These are phyloP conservation scores for Spergularia marina DNA, from an alignment of 148 eudicot species.

Conservation along the genomic window DNA sequence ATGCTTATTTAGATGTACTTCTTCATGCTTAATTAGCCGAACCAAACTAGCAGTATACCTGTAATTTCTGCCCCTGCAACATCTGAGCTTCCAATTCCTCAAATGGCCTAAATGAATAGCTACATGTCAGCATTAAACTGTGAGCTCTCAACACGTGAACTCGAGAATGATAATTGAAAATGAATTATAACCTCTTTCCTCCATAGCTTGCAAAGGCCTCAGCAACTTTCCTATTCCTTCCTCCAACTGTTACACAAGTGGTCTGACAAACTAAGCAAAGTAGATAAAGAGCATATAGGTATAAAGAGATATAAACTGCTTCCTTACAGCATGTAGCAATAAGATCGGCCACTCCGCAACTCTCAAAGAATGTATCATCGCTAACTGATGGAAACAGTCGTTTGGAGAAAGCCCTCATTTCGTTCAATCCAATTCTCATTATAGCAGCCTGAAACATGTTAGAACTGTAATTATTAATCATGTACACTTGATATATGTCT, in stretches of 20 bases:
- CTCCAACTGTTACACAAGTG: constrained; percentile 63
- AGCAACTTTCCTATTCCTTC: constrained; percentile 90
- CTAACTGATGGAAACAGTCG: constrained; percentile 74
- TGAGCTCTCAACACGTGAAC: background rate
- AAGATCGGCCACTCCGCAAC: constrained; percentile 98
- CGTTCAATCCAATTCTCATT: constrained; percentile 95
- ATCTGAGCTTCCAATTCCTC: constrained; percentile 92
- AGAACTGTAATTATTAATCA: background rate
- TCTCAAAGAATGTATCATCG: constrained; percentile 88
- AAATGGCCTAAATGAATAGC: constrained; percentile 51
- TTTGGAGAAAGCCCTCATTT: constrained; percentile 96
- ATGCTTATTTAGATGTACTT: background rate
- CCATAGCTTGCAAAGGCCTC: constrained; percentile 88
- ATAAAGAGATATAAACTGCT: constrained; percentile 1
- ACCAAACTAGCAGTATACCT: constrained; percentile 40
- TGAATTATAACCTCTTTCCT: constrained; percentile 53
- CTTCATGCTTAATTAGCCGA: background rate
- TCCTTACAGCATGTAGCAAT: constrained; percentile 92
- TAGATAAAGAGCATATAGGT: background rate
- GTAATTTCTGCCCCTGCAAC: constrained; percentile 92
- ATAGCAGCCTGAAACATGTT: constrained; percentile 72
- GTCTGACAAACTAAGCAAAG: background rate
- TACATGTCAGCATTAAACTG: background rate
- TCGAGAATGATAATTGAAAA: background rate
- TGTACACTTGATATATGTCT: background rate